These are phyloP conservation scores for Croton laevigatus DNA, from an alignment of 441 rosid genomes.

Conservation along the genomic window DNA sequence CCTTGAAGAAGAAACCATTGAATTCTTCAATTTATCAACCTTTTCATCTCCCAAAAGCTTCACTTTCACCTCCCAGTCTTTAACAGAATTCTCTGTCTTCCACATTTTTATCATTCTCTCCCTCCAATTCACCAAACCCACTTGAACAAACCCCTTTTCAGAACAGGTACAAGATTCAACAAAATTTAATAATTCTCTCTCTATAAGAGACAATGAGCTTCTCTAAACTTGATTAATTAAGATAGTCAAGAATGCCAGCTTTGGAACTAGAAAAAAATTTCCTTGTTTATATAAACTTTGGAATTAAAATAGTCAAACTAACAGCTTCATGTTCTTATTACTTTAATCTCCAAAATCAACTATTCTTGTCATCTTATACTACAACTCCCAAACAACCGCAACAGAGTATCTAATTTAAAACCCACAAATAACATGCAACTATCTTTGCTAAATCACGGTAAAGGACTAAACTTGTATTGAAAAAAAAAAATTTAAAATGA, in stretches of 20 bases:
- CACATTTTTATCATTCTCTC: constrained; percentile 39
- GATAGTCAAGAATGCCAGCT: constrained; percentile 26
- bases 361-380: constrained; percentile 15
- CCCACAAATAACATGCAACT: constrained; percentile 23
- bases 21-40: constrained; percentile 49
- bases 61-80: constrained; percentile 54
- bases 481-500: background rate
- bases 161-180: constrained; percentile 11
- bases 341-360: constrained; percentile 20
- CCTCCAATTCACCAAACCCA: constrained; percentile 22
- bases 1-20: constrained; percentile 37
- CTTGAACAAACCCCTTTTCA: constrained; percentile 16
- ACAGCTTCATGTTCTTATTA: constrained; percentile 17
- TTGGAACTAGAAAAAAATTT: constrained; percentile 25
- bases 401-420: constrained; percentile 10
- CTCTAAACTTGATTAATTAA: constrained; percentile 25
- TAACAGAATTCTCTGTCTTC: constrained; percentile 42
- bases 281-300: constrained; percentile 23
- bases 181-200: constrained; percentile 14
- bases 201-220: constrained; percentile 28
- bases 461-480: constrained; percentile 2
- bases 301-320: constrained; percentile 20
- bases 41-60: constrained; percentile 53
- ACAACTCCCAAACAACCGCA: constrained; percentile 19
- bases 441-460: constrained; percentile 10